These are phyloP conservation scores for Flueggea neowawraea DNA, from an alignment of 441 rosid species.

Conservation along the genomic window DNA sequence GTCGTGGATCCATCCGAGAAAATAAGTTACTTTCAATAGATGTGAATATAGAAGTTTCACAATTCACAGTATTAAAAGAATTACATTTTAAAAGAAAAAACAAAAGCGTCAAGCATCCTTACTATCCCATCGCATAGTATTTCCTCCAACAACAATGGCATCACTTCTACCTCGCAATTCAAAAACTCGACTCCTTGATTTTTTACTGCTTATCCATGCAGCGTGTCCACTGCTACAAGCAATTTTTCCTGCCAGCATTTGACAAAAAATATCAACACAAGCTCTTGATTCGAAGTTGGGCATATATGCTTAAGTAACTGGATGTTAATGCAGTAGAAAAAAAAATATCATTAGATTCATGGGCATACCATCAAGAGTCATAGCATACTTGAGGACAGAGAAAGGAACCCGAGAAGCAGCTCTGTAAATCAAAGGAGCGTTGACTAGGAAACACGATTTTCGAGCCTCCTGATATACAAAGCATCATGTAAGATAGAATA, in stretches of 20 bases:
- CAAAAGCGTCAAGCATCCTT: conserved; percentile 17
- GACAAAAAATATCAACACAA: conserved; percentile 13
- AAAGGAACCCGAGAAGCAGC: conserved; percentile 83
- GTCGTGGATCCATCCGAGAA: conserved; percentile 57
- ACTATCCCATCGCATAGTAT: conserved; percentile 86
- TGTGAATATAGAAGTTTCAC: conserved; percentile 1
- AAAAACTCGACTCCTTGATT: conserved; percentile 72
- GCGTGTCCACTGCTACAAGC: conserved; percentile 95
- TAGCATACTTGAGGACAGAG: conserved; percentile 91
- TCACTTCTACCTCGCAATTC: conserved; percentile 88
- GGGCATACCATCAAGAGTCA: conserved; percentile 88
- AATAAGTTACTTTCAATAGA: conserved; percentile 6
- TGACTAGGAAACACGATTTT: conserved; percentile 74
- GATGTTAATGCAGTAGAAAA: too few species aligned
- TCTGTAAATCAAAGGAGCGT: conserved; percentile 83
- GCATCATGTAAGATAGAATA: conserved; percentile 2
- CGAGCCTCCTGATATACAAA: conserved; percentile 61
- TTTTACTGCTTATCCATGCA: conserved; percentile 88
- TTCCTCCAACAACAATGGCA: conserved; percentile 90
- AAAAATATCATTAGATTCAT: not conserved
- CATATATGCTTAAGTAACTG: too few species aligned
- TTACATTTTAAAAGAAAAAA: not conserved
- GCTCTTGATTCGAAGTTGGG: not conserved
- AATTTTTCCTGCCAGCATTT: conserved; percentile 63
- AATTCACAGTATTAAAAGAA: conserved; percentile 6